Conservation (phyloP, 1,284 basidiomycete genomes). For the Ustilago curta region DNA sequence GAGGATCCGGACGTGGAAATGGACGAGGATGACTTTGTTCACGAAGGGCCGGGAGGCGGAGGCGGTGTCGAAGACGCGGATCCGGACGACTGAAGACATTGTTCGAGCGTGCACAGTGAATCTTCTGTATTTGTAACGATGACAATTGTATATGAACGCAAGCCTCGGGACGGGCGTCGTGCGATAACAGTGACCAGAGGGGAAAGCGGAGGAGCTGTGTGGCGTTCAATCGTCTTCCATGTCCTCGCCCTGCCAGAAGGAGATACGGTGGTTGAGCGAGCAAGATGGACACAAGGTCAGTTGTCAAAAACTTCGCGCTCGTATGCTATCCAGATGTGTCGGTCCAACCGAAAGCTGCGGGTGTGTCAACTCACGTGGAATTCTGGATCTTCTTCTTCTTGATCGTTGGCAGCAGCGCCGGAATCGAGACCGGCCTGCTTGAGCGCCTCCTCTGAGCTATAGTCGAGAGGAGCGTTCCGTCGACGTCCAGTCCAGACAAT, state of each 20-base stretch:
- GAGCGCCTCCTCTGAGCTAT: conserved; percentile 60
- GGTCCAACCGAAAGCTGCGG: too few species aligned
- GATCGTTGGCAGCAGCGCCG: conserved; percentile 27
- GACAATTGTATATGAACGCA: conserved; percentile 13
- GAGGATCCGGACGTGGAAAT: conserved; percentile 59
- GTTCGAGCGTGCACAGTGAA: neutral
- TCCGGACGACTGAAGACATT: conserved; percentile 58
- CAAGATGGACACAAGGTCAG: neutral
- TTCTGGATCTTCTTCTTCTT: conserved; percentile 55
- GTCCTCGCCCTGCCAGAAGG: conserved; percentile 22
- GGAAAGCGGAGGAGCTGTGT: neutral
- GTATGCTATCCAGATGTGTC: neutral
- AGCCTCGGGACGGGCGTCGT: neutral
- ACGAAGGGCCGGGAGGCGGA: conserved; percentile 39
- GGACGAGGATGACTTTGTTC: conserved; percentile 61
- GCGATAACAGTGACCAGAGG: conserved; percentile 1
- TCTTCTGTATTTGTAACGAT: conserved; percentile 30
- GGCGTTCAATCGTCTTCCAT: conserved; percentile 28
- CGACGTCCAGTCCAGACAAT: conserved; percentile 54
- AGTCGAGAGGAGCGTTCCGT: conserved; percentile 55
- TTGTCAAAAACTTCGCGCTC: neutral
- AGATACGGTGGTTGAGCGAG: neutral
- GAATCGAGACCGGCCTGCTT: conserved; percentile 52
- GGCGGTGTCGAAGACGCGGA: conserved; percentile 67
- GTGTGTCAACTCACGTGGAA: conserved; percentile 38